Conservation (phyloP, 345 rosid genomes). For the Salix koriyanagi region DNA sequence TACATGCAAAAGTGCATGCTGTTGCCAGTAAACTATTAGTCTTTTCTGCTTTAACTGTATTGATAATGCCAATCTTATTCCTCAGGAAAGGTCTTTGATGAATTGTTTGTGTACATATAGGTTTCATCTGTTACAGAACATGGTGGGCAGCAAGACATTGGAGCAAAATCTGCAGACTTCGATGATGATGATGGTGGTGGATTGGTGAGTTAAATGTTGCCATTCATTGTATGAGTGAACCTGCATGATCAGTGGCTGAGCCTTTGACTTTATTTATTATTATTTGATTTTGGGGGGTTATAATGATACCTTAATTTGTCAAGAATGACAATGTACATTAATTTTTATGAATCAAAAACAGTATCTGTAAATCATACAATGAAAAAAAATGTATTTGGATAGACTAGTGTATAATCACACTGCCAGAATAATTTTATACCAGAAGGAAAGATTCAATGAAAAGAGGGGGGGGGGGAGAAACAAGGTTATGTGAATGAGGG, state of each 20-base stretch:
- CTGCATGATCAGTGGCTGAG: background rate
- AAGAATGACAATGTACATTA: background rate
- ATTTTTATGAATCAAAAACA: too few species aligned
- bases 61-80: background rate
- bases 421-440: background rate
- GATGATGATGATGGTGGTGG: slow-evolving; percentile 99
- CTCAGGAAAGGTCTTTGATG: background rate
- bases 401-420: background rate
- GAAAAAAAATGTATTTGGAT: background rate
- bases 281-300: background rate
- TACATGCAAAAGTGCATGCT: background rate
- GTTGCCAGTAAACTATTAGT: background rate
- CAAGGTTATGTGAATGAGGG: background rate
- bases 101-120: slow-evolving; percentile 28
- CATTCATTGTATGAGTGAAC: background rate
- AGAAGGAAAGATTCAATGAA: background rate
- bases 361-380: background rate
- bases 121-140: slow-evolving; percentile 94
- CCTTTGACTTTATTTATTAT: too few species aligned
- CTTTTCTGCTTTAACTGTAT: background rate
- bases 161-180: slow-evolving; percentile 79
- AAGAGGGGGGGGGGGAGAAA: background rate
- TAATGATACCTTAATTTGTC: too few species aligned
- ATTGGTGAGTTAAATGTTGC: slow-evolving; percentile 49
- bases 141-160: slow-evolving; percentile 61